These are phyloP conservation scores for Hypomyces rosellus DNA, from an alignment of 2,329 filamentous ascomycete genomes.

Conservation along the genomic window DNA sequence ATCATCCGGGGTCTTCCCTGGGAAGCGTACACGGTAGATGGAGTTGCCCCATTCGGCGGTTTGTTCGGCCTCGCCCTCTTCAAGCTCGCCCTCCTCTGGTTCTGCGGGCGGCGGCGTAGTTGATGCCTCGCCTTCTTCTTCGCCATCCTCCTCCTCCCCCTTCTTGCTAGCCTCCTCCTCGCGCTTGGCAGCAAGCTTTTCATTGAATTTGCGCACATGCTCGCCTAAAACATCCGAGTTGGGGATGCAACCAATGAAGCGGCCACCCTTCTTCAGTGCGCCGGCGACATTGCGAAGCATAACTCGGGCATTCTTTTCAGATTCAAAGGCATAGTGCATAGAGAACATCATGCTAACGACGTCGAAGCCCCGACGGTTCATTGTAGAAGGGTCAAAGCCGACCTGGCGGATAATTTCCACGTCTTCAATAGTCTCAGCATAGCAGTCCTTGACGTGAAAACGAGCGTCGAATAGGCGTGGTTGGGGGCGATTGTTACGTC, in stretches of 20 bases:
- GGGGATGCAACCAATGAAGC: constrained; percentile 93
- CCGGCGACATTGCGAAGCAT: constrained; percentile 94
- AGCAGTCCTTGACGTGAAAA: constrained; percentile 90
- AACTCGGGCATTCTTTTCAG: constrained; percentile 76
- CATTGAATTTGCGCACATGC: constrained; percentile 72
- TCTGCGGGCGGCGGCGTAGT: constrained; percentile 23
- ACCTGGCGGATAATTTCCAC: constrained; percentile 78
- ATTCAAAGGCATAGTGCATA: constrained; percentile 98
- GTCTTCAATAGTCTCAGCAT: constrained; percentile 74
- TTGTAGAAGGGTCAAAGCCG: constrained; percentile 72
- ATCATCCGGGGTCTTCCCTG: constrained; percentile 72
- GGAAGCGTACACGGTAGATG: constrained; percentile 87
- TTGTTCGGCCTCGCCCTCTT: constrained; percentile 57
- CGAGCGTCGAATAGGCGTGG: constrained; percentile 71
- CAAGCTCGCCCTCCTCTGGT: constrained; percentile 39
- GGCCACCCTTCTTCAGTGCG: constrained; percentile 84
- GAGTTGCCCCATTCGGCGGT: constrained; percentile 85
- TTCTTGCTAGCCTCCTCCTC: constrained; percentile 26
- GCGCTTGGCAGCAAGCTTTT: constrained; percentile 36
- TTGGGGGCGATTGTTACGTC: constrained; percentile 40
- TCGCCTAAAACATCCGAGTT: constrained; percentile 86
- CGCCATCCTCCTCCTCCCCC: constrained; percentile 23
- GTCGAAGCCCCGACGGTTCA: constrained; percentile 79
- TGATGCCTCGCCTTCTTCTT: constrained; percentile 18
- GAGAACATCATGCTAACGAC: constrained; percentile 99